These are phyloP conservation scores for Favolaschia claudopus DNA, from an alignment of 768 basidiomycete genomes.

Conservation along the genomic window DNA sequence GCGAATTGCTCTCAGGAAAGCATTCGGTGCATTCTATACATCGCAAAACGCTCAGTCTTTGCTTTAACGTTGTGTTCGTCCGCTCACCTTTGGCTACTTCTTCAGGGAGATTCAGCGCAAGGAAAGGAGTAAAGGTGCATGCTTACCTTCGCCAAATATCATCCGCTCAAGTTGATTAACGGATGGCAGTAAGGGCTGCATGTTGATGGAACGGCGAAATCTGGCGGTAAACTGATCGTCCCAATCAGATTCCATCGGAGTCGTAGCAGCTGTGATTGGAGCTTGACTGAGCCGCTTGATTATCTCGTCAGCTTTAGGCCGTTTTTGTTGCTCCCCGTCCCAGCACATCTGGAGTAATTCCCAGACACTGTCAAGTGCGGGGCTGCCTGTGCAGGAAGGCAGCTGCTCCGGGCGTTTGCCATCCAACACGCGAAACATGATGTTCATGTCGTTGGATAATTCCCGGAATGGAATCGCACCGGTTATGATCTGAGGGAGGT, in stretches of 20 bases:
- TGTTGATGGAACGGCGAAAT: constrained; percentile 2
- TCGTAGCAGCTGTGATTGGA: constrained; percentile 11
- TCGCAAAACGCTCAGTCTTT: too few relatives aligned
- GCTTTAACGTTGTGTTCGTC: too few relatives aligned
- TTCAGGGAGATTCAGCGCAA: too few relatives aligned
- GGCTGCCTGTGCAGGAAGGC: neutral
- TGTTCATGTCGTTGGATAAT: constrained; percentile 2
- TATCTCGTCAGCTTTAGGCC: constrained; percentile 4
- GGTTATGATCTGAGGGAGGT: constrained; percentile 11
- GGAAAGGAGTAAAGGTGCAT: too few relatives aligned
- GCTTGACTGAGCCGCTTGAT: neutral
- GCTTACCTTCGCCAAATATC: neutral
- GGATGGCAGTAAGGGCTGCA: neutral
- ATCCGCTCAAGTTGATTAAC: neutral
- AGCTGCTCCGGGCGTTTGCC: neutral
- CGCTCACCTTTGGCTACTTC: too few relatives aligned
- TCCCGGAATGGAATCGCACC: constrained; percentile 10
- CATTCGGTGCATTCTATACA: too few relatives aligned
- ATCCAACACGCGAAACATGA: neutral
- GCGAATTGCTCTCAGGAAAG: too few relatives aligned
- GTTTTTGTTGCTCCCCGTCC: neutral
- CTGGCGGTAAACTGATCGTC: constrained; percentile 8
- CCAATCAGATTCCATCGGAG: constrained; percentile 5
- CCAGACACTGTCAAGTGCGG: constrained; percentile 6
- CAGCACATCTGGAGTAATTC: constrained; percentile 8